phyloP scores from a whole-genome alignment of 2,329 filamentous ascomycete genomes.

The Sarocladium kiliense region DNA sequence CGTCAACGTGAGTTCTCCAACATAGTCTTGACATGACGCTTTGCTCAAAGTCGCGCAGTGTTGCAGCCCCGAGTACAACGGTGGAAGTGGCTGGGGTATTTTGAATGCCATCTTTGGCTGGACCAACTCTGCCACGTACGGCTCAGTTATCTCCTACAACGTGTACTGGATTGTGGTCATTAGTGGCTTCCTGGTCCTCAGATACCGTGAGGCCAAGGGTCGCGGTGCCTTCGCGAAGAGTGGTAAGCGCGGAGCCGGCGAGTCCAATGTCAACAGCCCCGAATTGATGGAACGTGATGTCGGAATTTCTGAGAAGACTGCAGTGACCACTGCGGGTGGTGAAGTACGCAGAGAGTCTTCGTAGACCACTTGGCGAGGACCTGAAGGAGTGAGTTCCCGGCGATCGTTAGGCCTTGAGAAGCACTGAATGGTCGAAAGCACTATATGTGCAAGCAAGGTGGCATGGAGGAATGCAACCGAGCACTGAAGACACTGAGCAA shows the following conservation, averaged over 20 bases:
- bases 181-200: neutral
- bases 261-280: neutral
- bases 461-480: too few relatives aligned
- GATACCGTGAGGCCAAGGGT: neutral
- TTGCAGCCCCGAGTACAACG: constrained; percentile 68
- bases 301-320: neutral
- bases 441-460: too few relatives aligned
- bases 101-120: constrained; percentile 85
- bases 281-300: neutral
- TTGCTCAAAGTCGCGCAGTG: constrained; percentile 44
- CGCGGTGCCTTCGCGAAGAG: neutral
- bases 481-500: too few relatives aligned
- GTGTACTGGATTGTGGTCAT: constrained; percentile 65
- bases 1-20: constrained; percentile 59
- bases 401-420: too few relatives aligned
- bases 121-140: constrained; percentile 84
- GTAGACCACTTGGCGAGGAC: too few relatives aligned
- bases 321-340: neutral
- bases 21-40: neutral
- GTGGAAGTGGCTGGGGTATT: constrained; percentile 77
- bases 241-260: neutral
- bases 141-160: constrained; percentile 83
- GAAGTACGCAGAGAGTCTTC: neutral
- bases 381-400: too few relatives aligned
- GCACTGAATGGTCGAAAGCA: too few relatives aligned